Conservation (phyloP, 768 basidiomycete species). For the Multifurca ochricompacta region DNA sequence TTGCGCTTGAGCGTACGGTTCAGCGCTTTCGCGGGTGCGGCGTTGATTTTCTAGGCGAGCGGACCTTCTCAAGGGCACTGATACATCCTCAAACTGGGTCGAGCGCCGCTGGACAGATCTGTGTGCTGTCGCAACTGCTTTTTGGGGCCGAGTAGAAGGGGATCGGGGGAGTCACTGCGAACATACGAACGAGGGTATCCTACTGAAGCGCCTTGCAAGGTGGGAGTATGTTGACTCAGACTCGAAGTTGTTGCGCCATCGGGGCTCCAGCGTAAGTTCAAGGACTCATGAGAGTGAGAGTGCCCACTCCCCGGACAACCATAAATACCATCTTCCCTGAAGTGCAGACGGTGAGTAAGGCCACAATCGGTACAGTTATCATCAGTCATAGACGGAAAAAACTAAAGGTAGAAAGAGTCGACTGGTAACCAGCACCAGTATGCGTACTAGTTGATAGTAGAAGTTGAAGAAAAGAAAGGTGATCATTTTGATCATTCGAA, state of each 20-base stretch:
- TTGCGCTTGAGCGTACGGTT: not conserved
- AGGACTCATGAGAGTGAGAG: not conserved
- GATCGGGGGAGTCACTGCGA: slow-evolving; percentile 7
- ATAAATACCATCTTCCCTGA: slow-evolving; percentile 10
- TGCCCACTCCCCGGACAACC: slow-evolving; percentile 3
- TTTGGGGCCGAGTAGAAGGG: slow-evolving; percentile 1
- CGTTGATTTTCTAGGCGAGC: not conserved
- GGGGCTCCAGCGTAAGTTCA: not conserved
- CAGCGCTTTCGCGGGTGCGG: not conserved
- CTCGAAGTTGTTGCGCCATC: not conserved
- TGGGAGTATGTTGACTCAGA: not conserved
- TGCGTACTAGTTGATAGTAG: not conserved
- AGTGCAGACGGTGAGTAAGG: not conserved
- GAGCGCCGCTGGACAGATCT: not conserved
- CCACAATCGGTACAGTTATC: slow-evolving; percentile 11
- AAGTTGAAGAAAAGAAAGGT: not conserved
- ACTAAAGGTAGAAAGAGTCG: not conserved
- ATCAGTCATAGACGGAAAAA: not conserved
- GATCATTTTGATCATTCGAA: not conserved
- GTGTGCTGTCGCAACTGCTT: not conserved
- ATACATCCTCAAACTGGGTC: not conserved
- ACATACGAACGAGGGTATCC: not conserved
- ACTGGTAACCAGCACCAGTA: slow-evolving; percentile 10
- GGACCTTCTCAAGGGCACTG: slow-evolving; percentile 5
- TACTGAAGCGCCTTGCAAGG: not conserved